Evolutionary conservation across 495 filamentous ascomycete species (phyloP), one percentile per base, ranked within the genome.

Genomic region (Sphaerosporella brunnea): DNA sequence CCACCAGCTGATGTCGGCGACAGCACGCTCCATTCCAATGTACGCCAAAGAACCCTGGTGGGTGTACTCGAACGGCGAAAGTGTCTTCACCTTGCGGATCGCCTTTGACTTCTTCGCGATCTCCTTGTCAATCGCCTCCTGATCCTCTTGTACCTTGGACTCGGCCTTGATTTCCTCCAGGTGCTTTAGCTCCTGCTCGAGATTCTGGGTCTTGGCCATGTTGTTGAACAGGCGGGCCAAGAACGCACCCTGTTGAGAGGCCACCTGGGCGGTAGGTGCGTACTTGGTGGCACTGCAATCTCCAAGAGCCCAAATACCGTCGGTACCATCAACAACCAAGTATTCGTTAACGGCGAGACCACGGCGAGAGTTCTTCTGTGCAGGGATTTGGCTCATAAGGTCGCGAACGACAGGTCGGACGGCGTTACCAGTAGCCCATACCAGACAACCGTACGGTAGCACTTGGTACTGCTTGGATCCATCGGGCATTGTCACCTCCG

Each of bases 371-470:
- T 93, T 77, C 67, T 84, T 85, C 63, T 97, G 90, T 5, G 84
- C 90, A 8, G 92, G 85, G 49, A 97, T 83, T 64, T 88, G 82
- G 52, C 63, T 65, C 78, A 95, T 93, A 36, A 96, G 75, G 64
- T 96, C 88, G 57, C 77, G 80, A 62, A 96, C 74, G 10, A 96
- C 70, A 23, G 77, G 77, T 48, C 92, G 84, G 23, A 97, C 69
- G 16, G 90, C 85, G 62, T 97, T 97, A 64, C 92, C 92, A 30
- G 92, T 96, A 34, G 90, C 90, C 90, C 90, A 99, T 47, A 99
- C 88, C 25, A 99, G 75, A 38, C 95, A 78, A 57, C 90, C 90
- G 66, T 92, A 99, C 39, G 92, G 90, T 59, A 96, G 80, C 24
- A 73, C 72, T 62, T 94, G 73, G 32, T 73, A 61, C 42, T 76